These are phyloP conservation scores for Lecanosticta acicola DNA, from an alignment of 2,329 filamentous ascomycete species.

Conservation along the genomic window DNA sequence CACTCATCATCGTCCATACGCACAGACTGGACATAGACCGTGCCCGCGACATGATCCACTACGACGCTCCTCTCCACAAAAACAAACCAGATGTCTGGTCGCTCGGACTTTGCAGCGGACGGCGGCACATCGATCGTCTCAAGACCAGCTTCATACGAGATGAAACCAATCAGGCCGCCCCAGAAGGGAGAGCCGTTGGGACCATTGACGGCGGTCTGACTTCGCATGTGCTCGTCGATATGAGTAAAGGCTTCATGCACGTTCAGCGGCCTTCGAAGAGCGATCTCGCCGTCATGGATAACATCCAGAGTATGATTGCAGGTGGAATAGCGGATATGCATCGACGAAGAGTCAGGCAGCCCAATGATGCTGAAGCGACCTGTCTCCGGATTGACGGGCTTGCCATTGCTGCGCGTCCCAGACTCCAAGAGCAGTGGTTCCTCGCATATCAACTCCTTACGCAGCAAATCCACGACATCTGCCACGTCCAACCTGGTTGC, in stretches of 20 bases:
- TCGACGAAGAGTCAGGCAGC: conserved; percentile 45
- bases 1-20: conserved; percentile 37
- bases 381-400: conserved; percentile 41
- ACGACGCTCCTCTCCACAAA: conserved; percentile 75
- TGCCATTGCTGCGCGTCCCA: conserved; percentile 37
- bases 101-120: conserved; percentile 34
- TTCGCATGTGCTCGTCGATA: conserved; percentile 36
- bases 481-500: conserved; percentile 26
- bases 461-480: conserved; percentile 34
- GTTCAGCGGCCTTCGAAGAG: conserved; percentile 4
- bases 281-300: conserved; percentile 6
- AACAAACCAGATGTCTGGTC: conserved; percentile 67
- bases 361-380: conserved; percentile 72
- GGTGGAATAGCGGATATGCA: conserved; percentile 23
- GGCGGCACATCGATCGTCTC: conserved; percentile 50
- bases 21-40: conserved; percentile 64
- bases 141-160: conserved; percentile 78
- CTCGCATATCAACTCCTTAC: conserved; percentile 23
- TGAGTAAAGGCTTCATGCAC: conserved; percentile 37
- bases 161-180: conserved; percentile 77
- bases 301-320: conserved; percentile 12
- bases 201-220: conserved; percentile 32
- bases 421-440: conserved; percentile 46
- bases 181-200: conserved; percentile 56
- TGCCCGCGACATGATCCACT: conserved; percentile 61